Percentiles rank a stretch among this genome's conserved stretches.
These are phyloP conservation scores for Phellopilus nigrolimitatus DNA, from an alignment of 1,284 basidiomycete species.

Conservation along the genomic window DNA sequence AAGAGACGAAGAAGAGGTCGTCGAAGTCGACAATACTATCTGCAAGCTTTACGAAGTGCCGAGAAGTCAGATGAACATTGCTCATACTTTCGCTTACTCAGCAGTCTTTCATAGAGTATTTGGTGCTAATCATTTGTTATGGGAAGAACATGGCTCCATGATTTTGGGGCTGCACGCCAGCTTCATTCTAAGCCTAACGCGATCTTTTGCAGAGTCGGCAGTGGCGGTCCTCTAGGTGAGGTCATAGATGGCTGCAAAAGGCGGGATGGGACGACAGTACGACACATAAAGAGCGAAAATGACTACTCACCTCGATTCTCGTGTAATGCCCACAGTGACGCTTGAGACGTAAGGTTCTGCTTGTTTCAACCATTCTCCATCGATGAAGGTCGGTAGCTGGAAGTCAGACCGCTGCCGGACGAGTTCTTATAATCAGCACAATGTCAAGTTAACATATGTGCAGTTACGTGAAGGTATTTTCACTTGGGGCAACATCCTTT, in stretches of 20 bases:
- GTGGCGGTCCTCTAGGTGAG: conserved; percentile 65
- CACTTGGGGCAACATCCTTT: conserved; percentile 64
- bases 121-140: conserved; percentile 57
- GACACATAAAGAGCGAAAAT: conserved; percentile 21
- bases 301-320: not conserved
- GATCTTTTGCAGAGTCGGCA: conserved; percentile 73
- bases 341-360: conserved; percentile 67
- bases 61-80: conserved; percentile 38
- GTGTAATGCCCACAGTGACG: conserved; percentile 55
- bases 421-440: conserved; percentile 26
- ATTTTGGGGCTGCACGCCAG: conserved; percentile 56
- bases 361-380: conserved; percentile 71
- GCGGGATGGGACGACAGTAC: conserved; percentile 63
- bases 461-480: conserved; percentile 62
- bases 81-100: no score
- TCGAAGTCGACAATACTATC: conserved; percentile 52
- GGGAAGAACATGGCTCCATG: conserved; percentile 73
- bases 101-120: no score
- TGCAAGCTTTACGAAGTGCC: conserved; percentile 50
- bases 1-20: conserved; percentile 50
- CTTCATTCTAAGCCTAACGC: conserved; percentile 56
- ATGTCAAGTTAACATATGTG: conserved; percentile 52
- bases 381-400: conserved; percentile 39
- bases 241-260: conserved; percentile 57
- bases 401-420: conserved; percentile 12